Conservation (phyloP, 164 flowering plant species). For the Buxus sempervirens region DNA sequence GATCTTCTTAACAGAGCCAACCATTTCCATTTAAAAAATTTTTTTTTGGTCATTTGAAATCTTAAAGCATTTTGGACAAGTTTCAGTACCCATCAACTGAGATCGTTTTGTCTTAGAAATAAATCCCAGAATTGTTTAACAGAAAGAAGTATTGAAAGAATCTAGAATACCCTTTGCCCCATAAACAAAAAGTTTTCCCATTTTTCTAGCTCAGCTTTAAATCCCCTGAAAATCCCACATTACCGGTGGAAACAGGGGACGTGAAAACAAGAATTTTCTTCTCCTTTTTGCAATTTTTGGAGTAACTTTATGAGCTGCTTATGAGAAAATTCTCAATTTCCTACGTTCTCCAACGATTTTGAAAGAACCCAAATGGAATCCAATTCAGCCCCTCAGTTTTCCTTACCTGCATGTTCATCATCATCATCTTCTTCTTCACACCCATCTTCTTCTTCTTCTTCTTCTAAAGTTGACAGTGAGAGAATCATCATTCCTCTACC, state of each 20-base stretch:
- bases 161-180: not conserved
- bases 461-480: conserved; percentile 2
- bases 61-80: not conserved
- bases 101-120: too few species aligned
- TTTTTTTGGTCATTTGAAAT: too few species aligned
- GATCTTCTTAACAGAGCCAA: too few species aligned
- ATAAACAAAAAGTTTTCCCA: not conserved
- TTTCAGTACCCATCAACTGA: not conserved
- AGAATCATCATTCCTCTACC: not conserved
- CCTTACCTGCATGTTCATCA: conserved; percentile 14
- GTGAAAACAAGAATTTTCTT: not conserved
- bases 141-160: not conserved
- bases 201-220: not conserved
- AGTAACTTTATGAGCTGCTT: not conserved
- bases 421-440: conserved; percentile 18
- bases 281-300: not conserved
- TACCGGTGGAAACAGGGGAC: not conserved
- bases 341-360: not conserved
- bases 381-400: not conserved
- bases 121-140: not conserved
- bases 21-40: too few species aligned
- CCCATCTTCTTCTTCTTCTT: not conserved
- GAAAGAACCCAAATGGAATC: not conserved
- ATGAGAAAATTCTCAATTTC: not conserved
- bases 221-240: not conserved